These are phyloP conservation scores for Vigna mungo DNA, from an alignment of 306 rosid genomes.

Conservation along the genomic window DNA sequence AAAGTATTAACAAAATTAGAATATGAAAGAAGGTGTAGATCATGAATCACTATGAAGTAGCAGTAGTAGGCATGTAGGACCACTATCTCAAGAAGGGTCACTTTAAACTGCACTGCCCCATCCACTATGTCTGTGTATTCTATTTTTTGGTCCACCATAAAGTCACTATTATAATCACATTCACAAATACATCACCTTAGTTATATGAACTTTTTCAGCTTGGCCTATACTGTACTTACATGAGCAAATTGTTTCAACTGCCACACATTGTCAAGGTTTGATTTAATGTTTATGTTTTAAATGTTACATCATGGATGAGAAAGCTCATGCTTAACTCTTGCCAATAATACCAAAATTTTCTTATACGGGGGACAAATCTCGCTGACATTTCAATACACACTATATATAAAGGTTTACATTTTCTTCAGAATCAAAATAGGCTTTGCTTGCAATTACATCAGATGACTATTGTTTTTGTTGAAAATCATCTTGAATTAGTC, in stretches of 20 bases:
- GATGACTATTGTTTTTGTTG: neutral
- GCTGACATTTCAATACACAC: neutral
- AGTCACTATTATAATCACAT: constrained; percentile 43
- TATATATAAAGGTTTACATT: neutral
- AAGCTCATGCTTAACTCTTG: constrained; percentile 21
- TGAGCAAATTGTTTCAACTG: constrained; percentile 19
- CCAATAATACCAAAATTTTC: neutral
- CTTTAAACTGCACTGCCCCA: constrained; percentile 40
- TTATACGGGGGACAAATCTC: neutral
- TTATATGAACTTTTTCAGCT: constrained; percentile 19
- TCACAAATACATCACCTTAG: constrained; percentile 21
- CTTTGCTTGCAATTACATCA: neutral
- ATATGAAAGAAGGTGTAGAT: constrained; percentile 3
- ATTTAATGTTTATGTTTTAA: constrained; percentile 41
- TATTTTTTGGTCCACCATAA: constrained; percentile 57
- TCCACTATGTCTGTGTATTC: constrained; percentile 25
- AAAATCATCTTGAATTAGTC: constrained; percentile 13
- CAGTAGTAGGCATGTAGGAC: constrained; percentile 59
- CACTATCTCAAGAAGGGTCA: constrained; percentile 47
- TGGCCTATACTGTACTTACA: constrained; percentile 30
- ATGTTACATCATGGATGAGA: constrained; percentile 11
- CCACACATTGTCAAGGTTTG: constrained; percentile 11
- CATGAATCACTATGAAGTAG: constrained; percentile 27
- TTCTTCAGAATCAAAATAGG: neutral
- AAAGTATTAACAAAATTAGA: constrained; percentile 5